Conservation (phyloP, 495 filamentous ascomycete species). For the Cetradonia linearis region DNA sequence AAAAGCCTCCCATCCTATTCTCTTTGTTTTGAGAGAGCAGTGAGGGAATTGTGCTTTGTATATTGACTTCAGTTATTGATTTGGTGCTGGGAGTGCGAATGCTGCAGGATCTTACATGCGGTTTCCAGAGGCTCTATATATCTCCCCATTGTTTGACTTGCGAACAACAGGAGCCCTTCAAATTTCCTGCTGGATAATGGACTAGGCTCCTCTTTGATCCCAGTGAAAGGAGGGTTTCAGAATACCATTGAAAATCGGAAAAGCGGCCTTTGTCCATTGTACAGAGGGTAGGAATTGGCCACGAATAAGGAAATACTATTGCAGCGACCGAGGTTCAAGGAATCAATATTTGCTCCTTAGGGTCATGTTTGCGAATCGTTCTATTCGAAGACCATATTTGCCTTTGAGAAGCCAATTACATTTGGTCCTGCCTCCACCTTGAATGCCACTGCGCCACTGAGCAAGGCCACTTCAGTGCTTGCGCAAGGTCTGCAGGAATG, state of each 20-base stretch:
- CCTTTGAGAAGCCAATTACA: too few relatives aligned
- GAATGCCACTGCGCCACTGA: too few relatives aligned
- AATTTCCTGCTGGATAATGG: neutral
- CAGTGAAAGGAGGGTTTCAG: neutral
- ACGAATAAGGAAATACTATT: neutral
- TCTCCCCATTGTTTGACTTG: neutral
- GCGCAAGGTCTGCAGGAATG: neutral
- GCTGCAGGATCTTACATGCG: neutral
- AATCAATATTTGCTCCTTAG: too few relatives aligned
- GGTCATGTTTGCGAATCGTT: neutral
- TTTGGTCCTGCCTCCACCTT: too few relatives aligned
- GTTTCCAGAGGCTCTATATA: neutral
- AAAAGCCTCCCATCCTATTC: neutral
- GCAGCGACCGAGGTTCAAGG: too few relatives aligned
- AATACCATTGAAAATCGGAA: neutral
- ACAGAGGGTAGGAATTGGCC: neutral
- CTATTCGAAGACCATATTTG: neutral
- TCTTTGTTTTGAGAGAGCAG: neutral
- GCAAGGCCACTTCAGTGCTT: too few relatives aligned
- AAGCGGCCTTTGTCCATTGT: neutral
- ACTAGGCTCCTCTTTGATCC: neutral
- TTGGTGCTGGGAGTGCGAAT: neutral
- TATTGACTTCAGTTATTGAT: neutral
- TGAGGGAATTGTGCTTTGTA: neutral
- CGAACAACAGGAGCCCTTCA: neutral